These are phyloP conservation scores for Populus simonii DNA, from an alignment of 345 rosid species.

Conservation along the genomic window DNA sequence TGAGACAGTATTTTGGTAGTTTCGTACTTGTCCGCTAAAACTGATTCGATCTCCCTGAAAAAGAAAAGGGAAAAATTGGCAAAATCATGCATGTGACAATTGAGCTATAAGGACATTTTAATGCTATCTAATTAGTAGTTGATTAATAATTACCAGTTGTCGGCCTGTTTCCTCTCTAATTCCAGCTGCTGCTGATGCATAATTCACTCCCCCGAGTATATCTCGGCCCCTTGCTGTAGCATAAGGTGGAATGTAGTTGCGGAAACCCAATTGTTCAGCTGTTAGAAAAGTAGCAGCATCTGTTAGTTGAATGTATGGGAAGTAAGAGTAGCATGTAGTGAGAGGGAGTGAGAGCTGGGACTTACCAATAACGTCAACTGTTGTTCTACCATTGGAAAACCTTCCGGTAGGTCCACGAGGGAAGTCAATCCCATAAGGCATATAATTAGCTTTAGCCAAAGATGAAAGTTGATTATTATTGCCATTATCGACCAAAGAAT, in stretches of 20 bases:
- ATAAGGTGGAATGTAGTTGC: constrained; percentile 52
- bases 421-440: constrained; percentile 86
- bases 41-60: constrained; percentile 67
- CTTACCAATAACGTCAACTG: constrained; percentile 70
- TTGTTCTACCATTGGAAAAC: constrained; percentile 72
- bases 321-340: no score
- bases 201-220: constrained; percentile 69
- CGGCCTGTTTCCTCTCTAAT: constrained; percentile 79
- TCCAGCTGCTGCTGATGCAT: constrained; percentile 88
- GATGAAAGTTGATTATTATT: constrained; percentile 70
- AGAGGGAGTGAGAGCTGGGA: neutral
- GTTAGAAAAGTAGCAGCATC: neutral
- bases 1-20: constrained; percentile 56
- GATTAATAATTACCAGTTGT: constrained; percentile 50
- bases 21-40: constrained; percentile 70
- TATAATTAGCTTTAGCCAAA: constrained; percentile 65
- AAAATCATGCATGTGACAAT: neutral
- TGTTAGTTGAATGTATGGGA: neutral
- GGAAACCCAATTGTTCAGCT: constrained; percentile 79
- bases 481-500: constrained; percentile 89
- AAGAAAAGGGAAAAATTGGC: neutral
- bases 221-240: constrained; percentile 45
- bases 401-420: constrained; percentile 70
- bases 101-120: neutral
- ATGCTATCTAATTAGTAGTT: neutral